Conservation (phyloP, 768 basidiomycete genomes). For the Tricholoma hemisulphureum region DNA sequence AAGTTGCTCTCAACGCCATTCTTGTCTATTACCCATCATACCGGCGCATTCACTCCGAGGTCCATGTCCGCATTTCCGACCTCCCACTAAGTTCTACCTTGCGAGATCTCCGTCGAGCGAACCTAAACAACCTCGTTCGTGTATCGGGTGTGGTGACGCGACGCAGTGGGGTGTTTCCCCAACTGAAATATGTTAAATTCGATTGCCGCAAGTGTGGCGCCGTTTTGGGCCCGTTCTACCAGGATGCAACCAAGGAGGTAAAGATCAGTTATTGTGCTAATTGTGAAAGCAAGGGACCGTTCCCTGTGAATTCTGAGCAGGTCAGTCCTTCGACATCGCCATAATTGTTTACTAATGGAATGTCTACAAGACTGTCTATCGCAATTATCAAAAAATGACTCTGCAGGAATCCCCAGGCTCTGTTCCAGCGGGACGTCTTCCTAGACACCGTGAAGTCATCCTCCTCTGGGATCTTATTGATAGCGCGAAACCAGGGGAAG, state of each 20-base stretch:
- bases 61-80: conserved; percentile 95
- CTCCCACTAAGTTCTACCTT: conserved; percentile 87
- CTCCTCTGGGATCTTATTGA: conserved; percentile 98
- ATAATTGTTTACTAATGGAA: neutral
- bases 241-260: conserved; percentile 93
- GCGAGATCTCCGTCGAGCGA: conserved; percentile 87
- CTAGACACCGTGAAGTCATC: conserved; percentile 94
- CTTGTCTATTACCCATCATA: conserved; percentile 95
- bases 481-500: conserved; percentile 96
- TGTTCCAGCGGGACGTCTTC: conserved; percentile 95
- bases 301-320: conserved; percentile 95
- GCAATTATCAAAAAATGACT: conserved; percentile 99
- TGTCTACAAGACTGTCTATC: conserved; percentile 78
- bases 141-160: conserved; percentile 95
- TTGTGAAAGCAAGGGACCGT: conserved; percentile 94
- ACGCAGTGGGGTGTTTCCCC: conserved; percentile 96
- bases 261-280: conserved; percentile 92
- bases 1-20: conserved; percentile 91
- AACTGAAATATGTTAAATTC: conserved; percentile 98
- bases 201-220: conserved; percentile 94
- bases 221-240: conserved; percentile 96
- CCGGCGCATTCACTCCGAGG: conserved; percentile 95
- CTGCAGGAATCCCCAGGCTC: conserved; percentile 97
- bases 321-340: conserved; percentile 37
- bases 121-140: conserved; percentile 94